A percentile compares a stretch with the other conserved stretches of the same genome.
These are phyloP conservation scores for Vigna angularis DNA, from an alignment of 306 rosid genomes.

Conservation along the genomic window DNA sequence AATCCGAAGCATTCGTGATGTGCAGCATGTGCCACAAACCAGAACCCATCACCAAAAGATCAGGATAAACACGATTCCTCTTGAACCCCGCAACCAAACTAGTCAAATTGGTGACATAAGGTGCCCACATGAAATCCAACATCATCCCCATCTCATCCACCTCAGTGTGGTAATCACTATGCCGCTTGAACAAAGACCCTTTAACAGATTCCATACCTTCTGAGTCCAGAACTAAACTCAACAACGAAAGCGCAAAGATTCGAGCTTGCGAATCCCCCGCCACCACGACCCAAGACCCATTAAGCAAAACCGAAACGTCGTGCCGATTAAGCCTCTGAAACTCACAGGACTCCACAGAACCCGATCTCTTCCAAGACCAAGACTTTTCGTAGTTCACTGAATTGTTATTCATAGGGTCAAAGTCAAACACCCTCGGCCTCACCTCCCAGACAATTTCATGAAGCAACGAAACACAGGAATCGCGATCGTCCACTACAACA, in stretches of 20 bases:
- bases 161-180: conserved; percentile 72
- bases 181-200: conserved; percentile 69
- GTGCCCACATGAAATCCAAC: conserved; percentile 92
- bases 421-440: conserved; percentile 48
- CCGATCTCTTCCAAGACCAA: conserved; percentile 70
- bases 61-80: conserved; percentile 69
- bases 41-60: conserved; percentile 80
- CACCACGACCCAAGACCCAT: conserved; percentile 89
- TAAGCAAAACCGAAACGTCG: conserved; percentile 79
- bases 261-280: conserved; percentile 96
- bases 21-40: conserved; percentile 95
- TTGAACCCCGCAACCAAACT: conserved; percentile 56
- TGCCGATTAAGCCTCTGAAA: conserved; percentile 62
- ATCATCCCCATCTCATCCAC: conserved; percentile 70
- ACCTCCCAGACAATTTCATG: conserved; percentile 81
- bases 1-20: conserved; percentile 69
- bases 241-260: conserved; percentile 58
- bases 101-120: conserved; percentile 71
- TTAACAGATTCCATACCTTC: conserved; percentile 52
- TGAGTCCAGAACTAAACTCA: conserved; percentile 67
- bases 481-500: conserved; percentile 72
- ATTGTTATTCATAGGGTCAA: conserved; percentile 48
- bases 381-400: conserved; percentile 61
- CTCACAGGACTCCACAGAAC: conserved; percentile 60
- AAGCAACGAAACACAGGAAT: conserved; percentile 70